These are phyloP conservation scores for Globisporangium abappressorium DNA, from an alignment of 352 stramenopile genomes.

Conservation along the genomic window DNA sequence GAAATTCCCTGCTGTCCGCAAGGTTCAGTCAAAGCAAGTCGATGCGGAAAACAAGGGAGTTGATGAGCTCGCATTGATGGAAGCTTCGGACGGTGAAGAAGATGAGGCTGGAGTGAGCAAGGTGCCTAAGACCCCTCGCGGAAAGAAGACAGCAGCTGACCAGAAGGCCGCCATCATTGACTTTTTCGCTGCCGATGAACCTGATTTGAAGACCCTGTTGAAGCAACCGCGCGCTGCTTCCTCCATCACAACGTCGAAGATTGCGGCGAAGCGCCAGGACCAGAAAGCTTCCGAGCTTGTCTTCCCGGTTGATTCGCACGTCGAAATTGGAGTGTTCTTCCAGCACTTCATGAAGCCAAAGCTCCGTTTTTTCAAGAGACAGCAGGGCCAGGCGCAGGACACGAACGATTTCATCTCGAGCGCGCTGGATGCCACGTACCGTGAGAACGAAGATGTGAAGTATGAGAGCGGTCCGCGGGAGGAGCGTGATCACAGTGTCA, in stretches of 20 bases:
- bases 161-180: constrained; percentile 52
- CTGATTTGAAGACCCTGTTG: constrained; percentile 42
- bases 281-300: constrained; percentile 65
- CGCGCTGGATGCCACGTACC: constrained; percentile 17
- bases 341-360: constrained; percentile 78
- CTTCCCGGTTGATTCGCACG: constrained; percentile 74
- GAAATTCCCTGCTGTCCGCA: constrained; percentile 63
- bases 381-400: constrained; percentile 8
- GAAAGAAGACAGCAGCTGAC: constrained; percentile 25
- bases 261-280: constrained; percentile 43
- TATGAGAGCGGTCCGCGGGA: constrained; percentile 2
- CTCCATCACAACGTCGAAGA: constrained; percentile 46
- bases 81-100: constrained; percentile 29
- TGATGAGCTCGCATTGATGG: constrained; percentile 25
- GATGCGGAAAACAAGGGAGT: constrained; percentile 24
- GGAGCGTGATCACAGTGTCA: constrained; percentile 3
- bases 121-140: constrained; percentile 15
- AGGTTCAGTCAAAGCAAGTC: constrained; percentile 37
- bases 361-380: constrained; percentile 56
- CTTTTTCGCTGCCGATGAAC: constrained; percentile 45
- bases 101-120: constrained; percentile 30
- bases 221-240: constrained; percentile 36
- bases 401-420: constrained; percentile 19
- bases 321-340: constrained; percentile 68
- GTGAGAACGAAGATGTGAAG: constrained; percentile 21